Base-by-base conservation (phyloP, 106 monocot species). In the Agapanthus africanus region DNA sequence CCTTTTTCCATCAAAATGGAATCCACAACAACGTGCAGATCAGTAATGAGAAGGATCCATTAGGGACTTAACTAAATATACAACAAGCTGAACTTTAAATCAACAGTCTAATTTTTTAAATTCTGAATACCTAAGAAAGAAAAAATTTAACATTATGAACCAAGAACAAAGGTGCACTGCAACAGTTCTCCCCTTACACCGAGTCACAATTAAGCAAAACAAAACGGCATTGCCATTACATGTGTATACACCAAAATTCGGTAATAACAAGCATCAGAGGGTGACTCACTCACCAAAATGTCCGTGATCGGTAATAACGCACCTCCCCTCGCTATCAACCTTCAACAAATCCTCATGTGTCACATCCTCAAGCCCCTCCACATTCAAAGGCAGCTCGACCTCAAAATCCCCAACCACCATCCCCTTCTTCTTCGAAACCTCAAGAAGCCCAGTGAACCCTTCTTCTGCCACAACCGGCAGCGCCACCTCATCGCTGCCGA, bases 291-390 rank as follows among this genome's bases (percentile, higher is more conserved):
- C 37, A 97, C 97, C 92, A 82, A 97, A 97, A 87, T 97, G 89
- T 0, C 97, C 97, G 77, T 97, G 97, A 80, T 97, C 92, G 13
- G 97, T 97, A 51, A 92, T 82, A 65, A 97, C 42, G 65, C 97
- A 97, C 26, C 97, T 84, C 27, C 97, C 97, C 59, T 97, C 97
- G 38, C 74, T 74, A 38, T 97, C 97, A 49, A 90, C 78, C 75
- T 89, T 92, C 23, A 90, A 39, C 27, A 90, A 69, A 47, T 92
- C 87, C 37, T 87, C 84, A 30, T 39, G 78, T 79, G 76, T 84
- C 32, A 90, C 66, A 65, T 90, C 78, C 30, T 79, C 86, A 35
- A 91, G 71, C 57, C 68, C 83, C 37, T 88, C 81, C 41, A 47
- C 70, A 47, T 76, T 59, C 35, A 82, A 30, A 40, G 71, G 71